A percentile compares a stretch with the other conserved stretches of the same genome.
Evolutionary conservation across 352 stramenopile species (phyloP).

Genomic region (Pelagophyceae sp.): DNA sequence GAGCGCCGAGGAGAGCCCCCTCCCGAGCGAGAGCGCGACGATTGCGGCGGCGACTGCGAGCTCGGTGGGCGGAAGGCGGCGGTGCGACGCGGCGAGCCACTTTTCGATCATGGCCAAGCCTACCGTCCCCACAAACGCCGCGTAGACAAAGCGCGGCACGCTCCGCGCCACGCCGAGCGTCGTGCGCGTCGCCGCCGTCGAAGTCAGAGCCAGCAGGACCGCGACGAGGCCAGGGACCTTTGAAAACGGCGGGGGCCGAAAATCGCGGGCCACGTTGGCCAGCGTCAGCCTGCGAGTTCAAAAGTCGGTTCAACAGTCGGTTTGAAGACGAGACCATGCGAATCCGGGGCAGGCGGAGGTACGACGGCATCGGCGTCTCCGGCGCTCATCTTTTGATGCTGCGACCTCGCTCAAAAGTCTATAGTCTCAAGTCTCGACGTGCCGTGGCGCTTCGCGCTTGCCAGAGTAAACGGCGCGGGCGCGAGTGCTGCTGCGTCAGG

Average conservation of each 20-base stretch:
- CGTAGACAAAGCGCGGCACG: slow-evolving; percentile 14
- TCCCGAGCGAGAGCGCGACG: neutral
- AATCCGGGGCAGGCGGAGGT: too few relatives aligned
- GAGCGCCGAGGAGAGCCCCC: neutral
- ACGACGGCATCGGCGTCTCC: too few relatives aligned
- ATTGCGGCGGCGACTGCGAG: neutral
- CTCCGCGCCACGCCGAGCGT: neutral
- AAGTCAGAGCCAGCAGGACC: neutral
- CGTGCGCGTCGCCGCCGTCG: neutral
- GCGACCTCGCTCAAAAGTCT: too few relatives aligned
- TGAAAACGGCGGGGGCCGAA: neutral
- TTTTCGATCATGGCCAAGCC: neutral
- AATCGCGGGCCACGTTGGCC: neutral
- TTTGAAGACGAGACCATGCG: neutral
- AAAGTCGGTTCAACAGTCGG: neutral
- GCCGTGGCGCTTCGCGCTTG: too few relatives aligned
- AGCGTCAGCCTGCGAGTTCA: too few relatives aligned
- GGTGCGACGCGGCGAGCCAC: neutral
- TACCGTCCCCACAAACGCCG: neutral
- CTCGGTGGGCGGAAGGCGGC: neutral
- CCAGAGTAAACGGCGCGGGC: too few relatives aligned
- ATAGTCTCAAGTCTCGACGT: too few relatives aligned
- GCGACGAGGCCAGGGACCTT: neutral
- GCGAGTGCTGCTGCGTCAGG: too few relatives aligned
- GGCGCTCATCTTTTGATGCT: too few relatives aligned